Percentiles rank a stretch among this genome's conserved stretches.
Evolutionary conservation across 352 stramenopile species (phyloP).

Genomic region (Phytophthora parvispora): DNA sequence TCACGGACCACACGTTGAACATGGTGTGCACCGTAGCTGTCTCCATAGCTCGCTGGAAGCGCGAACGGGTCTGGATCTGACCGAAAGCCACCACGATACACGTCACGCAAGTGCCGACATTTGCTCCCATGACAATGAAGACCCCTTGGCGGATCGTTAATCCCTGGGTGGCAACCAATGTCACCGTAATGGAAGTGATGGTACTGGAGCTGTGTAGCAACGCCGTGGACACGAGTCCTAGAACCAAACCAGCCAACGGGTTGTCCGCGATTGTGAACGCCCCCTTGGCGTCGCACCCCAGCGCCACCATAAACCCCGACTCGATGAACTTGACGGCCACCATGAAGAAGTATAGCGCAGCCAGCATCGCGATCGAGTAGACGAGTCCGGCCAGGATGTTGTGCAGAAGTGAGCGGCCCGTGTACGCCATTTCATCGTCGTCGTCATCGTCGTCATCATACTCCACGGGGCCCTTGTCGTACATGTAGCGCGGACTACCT

Average conservation of each 20-base stretch:
- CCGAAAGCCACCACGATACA: constrained; percentile 92
- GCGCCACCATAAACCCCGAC: constrained; percentile 64
- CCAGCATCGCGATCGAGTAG: constrained; percentile 32
- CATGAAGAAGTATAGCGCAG: constrained; percentile 81
- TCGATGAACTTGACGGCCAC: constrained; percentile 76
- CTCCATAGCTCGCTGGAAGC: constrained; percentile 70
- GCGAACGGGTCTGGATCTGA: constrained; percentile 71
- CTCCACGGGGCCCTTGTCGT: constrained; percentile 10
- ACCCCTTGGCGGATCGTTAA: constrained; percentile 84
- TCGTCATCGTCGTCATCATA: too few species aligned
- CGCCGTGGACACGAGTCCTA: constrained; percentile 73
- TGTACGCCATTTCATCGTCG: constrained; percentile 6
- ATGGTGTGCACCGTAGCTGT: constrained; percentile 59
- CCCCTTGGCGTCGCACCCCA: constrained; percentile 61
- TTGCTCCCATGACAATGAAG: constrained; percentile 93
- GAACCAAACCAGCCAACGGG: constrained; percentile 71
- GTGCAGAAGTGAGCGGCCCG: constrained; percentile 4
- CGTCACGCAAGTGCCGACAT: constrained; percentile 90
- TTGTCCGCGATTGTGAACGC: constrained; percentile 72
- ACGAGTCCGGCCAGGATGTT: constrained; percentile 33
- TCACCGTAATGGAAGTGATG: constrained; percentile 76
- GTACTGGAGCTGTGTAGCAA: constrained; percentile 78
- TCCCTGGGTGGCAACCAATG: constrained; percentile 57
- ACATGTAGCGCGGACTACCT: constrained; percentile 17
- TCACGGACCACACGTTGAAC: constrained; percentile 90